A percentile compares a stretch with the other conserved stretches of the same genome.
Evolutionary conservation across 352 stramenopile genomes (phyloP).

Genomic region (Pythium aristosporum): DNA sequence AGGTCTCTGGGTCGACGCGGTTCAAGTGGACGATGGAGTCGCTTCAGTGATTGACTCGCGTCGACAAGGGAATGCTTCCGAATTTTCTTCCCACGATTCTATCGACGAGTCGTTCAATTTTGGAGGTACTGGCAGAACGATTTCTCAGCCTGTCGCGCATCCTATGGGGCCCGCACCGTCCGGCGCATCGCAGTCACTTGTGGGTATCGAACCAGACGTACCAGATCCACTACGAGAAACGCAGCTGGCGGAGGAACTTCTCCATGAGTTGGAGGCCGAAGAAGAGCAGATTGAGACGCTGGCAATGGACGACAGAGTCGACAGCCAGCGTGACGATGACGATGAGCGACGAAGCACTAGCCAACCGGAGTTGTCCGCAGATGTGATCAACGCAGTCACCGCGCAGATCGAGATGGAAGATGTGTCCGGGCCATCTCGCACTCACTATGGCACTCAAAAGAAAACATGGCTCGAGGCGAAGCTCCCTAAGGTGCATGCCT

Average conservation of each 20-base stretch:
- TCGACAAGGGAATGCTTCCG: constrained; percentile 41
- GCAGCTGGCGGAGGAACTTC: constrained; percentile 24
- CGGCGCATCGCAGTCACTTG: not conserved
- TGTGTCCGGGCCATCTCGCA: constrained; percentile 35
- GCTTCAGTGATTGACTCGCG: constrained; percentile 27
- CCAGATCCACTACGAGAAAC: constrained; percentile 4
- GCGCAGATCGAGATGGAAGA: constrained; percentile 74
- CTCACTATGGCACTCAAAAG: constrained; percentile 33
- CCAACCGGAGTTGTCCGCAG: not conserved
- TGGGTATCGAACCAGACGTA: constrained; percentile 9
- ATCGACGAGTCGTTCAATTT: constrained; percentile 71
- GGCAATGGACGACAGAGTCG: constrained; percentile 2
- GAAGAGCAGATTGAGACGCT: constrained; percentile 15
- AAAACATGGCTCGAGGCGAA: constrained; percentile 57
- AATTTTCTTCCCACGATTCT: constrained; percentile 68
- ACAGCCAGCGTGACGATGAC: constrained; percentile 1
- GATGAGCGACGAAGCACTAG: constrained; percentile 8
- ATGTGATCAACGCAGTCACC: constrained; percentile 33
- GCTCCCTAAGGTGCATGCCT: constrained; percentile 43
- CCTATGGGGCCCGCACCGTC: not conserved
- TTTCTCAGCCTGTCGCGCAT: constrained; percentile 1
- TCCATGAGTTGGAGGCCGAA: constrained; percentile 30
- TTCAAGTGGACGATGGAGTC: constrained; percentile 11
- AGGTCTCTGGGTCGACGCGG: constrained; percentile 66
- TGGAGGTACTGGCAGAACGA: constrained; percentile 7